These are phyloP conservation scores for Verbascum thapsus DNA, from an alignment of 257 asterid species.

Conservation along the genomic window DNA sequence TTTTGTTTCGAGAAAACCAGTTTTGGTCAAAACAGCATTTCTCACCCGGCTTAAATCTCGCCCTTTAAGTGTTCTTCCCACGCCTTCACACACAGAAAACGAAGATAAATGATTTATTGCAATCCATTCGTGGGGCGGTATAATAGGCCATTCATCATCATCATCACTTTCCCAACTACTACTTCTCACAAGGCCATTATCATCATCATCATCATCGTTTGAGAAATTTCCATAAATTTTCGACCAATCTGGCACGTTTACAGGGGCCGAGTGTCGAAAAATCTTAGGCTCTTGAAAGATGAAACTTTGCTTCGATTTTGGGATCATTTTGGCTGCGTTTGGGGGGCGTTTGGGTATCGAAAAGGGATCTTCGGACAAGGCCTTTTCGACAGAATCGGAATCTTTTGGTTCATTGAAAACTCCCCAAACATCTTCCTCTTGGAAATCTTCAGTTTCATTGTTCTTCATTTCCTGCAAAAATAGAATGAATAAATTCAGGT, in stretches of 20 bases:
- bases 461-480: conserved; percentile 34
- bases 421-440: conserved; percentile 56
- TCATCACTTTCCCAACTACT: conserved; percentile 44
- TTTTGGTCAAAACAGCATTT: conserved; percentile 57
- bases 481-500: background rate
- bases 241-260: conserved; percentile 56
- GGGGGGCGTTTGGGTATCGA: conserved; percentile 33
- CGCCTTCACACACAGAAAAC: conserved; percentile 69
- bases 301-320: conserved; percentile 24
- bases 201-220: background rate
- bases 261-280: conserved; percentile 44
- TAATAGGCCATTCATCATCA: conserved; percentile 20
- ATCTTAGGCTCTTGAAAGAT: conserved; percentile 15
- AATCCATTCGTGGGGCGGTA: conserved; percentile 70
- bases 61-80: conserved; percentile 72
- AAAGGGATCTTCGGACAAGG: conserved; percentile 17
- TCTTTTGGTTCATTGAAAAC: conserved; percentile 18
- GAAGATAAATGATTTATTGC: conserved; percentile 47
- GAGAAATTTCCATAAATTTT: conserved; percentile 42
- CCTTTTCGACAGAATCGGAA: conserved; percentile 6
- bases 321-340: conserved; percentile 39
- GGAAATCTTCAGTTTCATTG: conserved; percentile 56
- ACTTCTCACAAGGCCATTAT: background rate
- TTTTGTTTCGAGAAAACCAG: conserved; percentile 67
- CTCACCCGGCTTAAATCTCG: conserved; percentile 65